A percentile compares a stretch with the other conserved stretches of the same genome.
These are phyloP conservation scores for Castanea sativa DNA, from an alignment of 306 rosid genomes.

Conservation along the genomic window DNA sequence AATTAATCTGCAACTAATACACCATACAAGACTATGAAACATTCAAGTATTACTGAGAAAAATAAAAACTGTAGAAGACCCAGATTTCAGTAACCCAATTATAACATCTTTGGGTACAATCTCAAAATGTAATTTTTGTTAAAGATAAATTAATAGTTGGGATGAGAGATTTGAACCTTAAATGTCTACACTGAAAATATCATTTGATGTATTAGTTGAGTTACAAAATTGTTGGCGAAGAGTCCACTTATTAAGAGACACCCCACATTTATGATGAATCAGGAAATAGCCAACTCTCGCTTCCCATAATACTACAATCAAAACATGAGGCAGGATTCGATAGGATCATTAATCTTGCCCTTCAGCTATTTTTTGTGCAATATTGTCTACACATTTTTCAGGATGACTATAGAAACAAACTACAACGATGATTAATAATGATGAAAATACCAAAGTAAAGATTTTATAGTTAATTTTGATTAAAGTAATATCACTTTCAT, in stretches of 20 bases:
- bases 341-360: neutral
- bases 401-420: neutral
- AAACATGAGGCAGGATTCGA: neutral
- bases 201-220: too few species aligned
- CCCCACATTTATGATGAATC: neutral
- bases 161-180: too few species aligned
- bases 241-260: neutral
- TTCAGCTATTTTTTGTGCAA: neutral
- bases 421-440: too few species aligned
- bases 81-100: neutral
- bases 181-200: too few species aligned
- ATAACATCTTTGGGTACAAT: neutral
- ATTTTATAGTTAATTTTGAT: too few species aligned
- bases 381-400: neutral
- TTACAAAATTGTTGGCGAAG: too few species aligned
- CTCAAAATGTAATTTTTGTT: too few species aligned
- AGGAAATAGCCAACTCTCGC: slow-evolving; percentile 9
- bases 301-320: slow-evolving; percentile 34
- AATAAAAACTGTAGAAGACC: neutral
- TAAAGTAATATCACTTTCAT: too few species aligned
- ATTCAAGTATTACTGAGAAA: neutral
- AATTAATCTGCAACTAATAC: too few species aligned
- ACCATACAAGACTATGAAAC: too few species aligned
- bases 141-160: too few species aligned
- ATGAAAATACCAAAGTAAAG: too few species aligned